These are phyloP conservation scores for Strobilomyces echinocephalus DNA, from an alignment of 768 basidiomycete species.

Conservation along the genomic window DNA sequence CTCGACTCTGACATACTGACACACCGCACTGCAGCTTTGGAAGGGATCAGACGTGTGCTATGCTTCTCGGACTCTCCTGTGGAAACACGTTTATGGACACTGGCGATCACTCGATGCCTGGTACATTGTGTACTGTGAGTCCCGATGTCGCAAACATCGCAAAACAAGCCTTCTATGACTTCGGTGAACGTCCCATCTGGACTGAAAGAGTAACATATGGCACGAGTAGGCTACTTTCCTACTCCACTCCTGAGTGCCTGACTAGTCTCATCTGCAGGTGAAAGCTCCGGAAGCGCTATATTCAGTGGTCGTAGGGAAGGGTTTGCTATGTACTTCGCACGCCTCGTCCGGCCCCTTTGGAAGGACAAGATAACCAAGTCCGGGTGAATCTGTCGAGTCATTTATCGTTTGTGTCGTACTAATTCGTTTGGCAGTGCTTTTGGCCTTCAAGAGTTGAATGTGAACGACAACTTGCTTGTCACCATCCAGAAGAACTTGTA, in stretches of 20 bases:
- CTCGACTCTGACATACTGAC: conserved; percentile 1
- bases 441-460: conserved; percentile 52
- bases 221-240: conserved; percentile 45
- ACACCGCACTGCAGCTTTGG: conserved; percentile 59
- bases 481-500: conserved; percentile 77
- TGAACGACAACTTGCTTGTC: conserved; percentile 59
- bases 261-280: conserved; percentile 37
- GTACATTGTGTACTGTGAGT: conserved; percentile 47
- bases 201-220: conserved; percentile 73
- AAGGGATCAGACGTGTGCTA: conserved; percentile 86
- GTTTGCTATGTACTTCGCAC: conserved; percentile 78
- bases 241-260: background rate
- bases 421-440: conserved; percentile 30
- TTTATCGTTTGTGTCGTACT: background rate
- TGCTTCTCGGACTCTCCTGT: conserved; percentile 82
- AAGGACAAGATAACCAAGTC: conserved; percentile 66
- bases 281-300: conserved; percentile 65
- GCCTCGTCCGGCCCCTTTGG: conserved; percentile 86
- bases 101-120: conserved; percentile 41
- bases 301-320: conserved; percentile 90
- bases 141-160: conserved; percentile 66
- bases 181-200: conserved; percentile 81
- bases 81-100: conserved; percentile 77
- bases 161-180: conserved; percentile 84
- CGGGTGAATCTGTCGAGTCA: conserved; percentile 39